Conservation (phyloP, 495 filamentous ascomycete genomes). For the Penicillium canescens region DNA sequence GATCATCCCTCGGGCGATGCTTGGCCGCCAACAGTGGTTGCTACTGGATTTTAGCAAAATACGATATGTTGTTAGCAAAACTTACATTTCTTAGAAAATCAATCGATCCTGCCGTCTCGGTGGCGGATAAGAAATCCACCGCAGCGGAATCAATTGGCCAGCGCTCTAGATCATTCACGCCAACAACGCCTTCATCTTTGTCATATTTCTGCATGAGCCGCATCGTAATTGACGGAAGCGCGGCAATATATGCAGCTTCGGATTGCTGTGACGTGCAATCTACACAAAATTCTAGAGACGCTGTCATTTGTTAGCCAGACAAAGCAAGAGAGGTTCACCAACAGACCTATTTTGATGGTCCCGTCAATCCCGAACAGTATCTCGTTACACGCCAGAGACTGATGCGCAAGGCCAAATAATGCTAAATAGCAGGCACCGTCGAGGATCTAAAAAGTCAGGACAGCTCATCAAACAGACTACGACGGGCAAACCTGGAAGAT, state of each 20-base stretch:
- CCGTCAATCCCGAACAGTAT: background rate
- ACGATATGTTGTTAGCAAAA: background rate
- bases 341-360: slow-evolving; percentile 1
- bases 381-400: background rate
- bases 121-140: background rate
- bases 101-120: background rate
- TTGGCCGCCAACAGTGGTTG: slow-evolving; percentile 1
- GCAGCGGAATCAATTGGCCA: background rate
- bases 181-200: background rate
- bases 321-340: background rate
- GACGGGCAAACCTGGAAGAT: slow-evolving; percentile 2
- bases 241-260: slow-evolving; percentile 1
- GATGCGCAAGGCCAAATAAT: slow-evolving; percentile 1
- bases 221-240: background rate
- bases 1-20: slow-evolving; percentile 4
- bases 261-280: background rate
- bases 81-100: background rate
- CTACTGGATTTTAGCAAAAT: slow-evolving; percentile 3
- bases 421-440: slow-evolving; percentile 3
- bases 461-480: background rate
- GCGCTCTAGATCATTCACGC: slow-evolving; percentile 1
- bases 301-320: background rate
- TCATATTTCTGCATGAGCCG: slow-evolving; percentile 1
- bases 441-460: slow-evolving; percentile 10
- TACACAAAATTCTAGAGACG: background rate